Base-by-base conservation (phyloP, 2,329 filamentous ascomycete species). In the Drechslerella coelobrocha region DNA sequence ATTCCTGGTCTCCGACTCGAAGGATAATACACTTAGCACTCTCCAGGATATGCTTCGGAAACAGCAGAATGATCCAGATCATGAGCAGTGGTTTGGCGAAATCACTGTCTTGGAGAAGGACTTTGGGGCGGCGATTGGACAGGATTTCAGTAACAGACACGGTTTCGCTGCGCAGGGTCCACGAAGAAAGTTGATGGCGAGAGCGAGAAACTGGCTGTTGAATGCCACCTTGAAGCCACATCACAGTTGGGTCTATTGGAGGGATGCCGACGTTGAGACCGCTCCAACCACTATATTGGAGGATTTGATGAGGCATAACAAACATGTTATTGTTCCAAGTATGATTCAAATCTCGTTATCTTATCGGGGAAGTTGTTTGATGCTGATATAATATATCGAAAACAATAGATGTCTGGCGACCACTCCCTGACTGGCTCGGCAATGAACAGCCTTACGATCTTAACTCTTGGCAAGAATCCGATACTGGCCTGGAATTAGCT, bases 231-330 rank as follows among this genome's bases (percentile, higher is more conserved):
- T 99, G 59, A 87, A 94, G 45, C 94, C 94, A 1, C 95, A 94
- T 56, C 94, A 99, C 78, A 97, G 92, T 73, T 99, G 94, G 94
- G 94, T 99, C 8, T 99, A 99, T 78, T 99, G 94, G 94, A 88
- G 94, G 79, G 94, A 99, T 81, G 94, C 96, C 23, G 94, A 99
- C 80, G 94, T 99, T 7, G 92, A 97, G 80, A 99, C 94, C 1
- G 94, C 94, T 1, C 94, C 94, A 0, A 94, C 93, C 77, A 97
- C 94, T 0, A 97, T 99, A 75, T 81, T 99, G 73, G 94, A 99
- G 78, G 94, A 99, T 81, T 81, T 99, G 60, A 99, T 99, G 94
- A 88, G 93, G 73, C 94, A 99, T 77, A 96, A 99, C 81, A 97
- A 97, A 80, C 94, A 99, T 78, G 88, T 99, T 27, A 99, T 97